These are phyloP conservation scores for Kwoniella pini DNA, from an alignment of 768 basidiomycete genomes.

Conservation along the genomic window DNA sequence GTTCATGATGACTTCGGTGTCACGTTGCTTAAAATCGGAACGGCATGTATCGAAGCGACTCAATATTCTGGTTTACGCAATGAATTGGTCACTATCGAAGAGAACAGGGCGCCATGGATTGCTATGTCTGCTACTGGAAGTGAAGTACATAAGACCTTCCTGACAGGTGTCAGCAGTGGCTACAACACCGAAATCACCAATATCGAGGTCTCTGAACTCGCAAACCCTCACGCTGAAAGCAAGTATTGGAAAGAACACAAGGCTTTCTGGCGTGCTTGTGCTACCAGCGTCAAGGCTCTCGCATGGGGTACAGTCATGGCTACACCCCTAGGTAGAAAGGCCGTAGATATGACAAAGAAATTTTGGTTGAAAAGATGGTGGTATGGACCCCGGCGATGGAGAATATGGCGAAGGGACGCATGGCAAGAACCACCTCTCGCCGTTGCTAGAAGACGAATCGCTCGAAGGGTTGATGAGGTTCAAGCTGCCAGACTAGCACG, in stretches of 20 bases:
- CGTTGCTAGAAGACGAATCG: conserved; percentile 3
- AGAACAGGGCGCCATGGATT: conserved; percentile 35
- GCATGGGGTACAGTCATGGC: conserved; percentile 18
- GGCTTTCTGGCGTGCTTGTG: conserved; percentile 31
- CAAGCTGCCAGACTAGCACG: background rate
- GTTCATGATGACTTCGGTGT: conserved; percentile 49
- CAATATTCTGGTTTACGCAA: conserved; percentile 47
- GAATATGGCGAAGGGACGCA: conserved; percentile 39
- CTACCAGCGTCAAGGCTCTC: conserved; percentile 6
- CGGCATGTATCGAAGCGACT: conserved; percentile 46
- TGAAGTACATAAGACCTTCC: conserved; percentile 21
- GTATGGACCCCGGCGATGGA: conserved; percentile 46
- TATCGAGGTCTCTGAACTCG: conserved; percentile 32
- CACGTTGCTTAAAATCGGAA: conserved; percentile 45
- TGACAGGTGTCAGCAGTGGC: conserved; percentile 16
- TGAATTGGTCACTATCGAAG: conserved; percentile 35
- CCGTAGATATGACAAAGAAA: background rate
- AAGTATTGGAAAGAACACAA: conserved; percentile 30
- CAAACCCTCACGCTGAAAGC: conserved; percentile 27
- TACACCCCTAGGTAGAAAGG: conserved; percentile 30
- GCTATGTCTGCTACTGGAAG: conserved; percentile 27
- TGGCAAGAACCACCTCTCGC: conserved; percentile 33
- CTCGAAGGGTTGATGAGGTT: conserved; percentile 2
- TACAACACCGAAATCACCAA: conserved; percentile 44
- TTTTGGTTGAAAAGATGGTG: conserved; percentile 37